Conservation (phyloP, 306 rosid genomes). For the Cyamopsis tetragonoloba region DNA sequence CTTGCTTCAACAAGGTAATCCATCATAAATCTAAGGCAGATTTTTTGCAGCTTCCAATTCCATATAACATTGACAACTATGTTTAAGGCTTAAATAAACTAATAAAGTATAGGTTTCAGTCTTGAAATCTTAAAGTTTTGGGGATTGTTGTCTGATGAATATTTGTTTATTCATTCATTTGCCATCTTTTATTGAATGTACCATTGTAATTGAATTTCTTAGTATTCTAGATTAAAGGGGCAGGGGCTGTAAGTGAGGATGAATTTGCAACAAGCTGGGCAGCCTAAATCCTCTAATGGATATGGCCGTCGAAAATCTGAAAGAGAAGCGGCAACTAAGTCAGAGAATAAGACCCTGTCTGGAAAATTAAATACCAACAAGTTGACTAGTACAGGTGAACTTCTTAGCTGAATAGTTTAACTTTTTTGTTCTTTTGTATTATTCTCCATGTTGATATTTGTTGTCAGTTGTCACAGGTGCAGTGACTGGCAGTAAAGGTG, state of each 20-base stretch:
- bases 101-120: neutral
- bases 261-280: slow-evolving; percentile 65
- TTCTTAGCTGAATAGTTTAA: slow-evolving; percentile 15
- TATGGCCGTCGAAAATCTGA: slow-evolving; percentile 78
- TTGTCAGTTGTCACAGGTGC: slow-evolving; percentile 37
- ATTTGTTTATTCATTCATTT: neutral
- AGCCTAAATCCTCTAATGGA: slow-evolving; percentile 68
- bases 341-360: slow-evolving; percentile 55
- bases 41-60: neutral
- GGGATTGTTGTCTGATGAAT: neutral
- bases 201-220: slow-evolving; percentile 16
- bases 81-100: neutral
- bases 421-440: neutral
- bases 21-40: neutral
- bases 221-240: slow-evolving; percentile 38
- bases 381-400: slow-evolving; percentile 53
- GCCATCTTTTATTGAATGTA: slow-evolving; percentile 1
- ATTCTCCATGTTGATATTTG: slow-evolving; percentile 24
- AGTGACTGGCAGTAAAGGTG: slow-evolving; percentile 49
- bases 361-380: slow-evolving; percentile 58
- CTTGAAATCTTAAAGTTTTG: neutral
- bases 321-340: slow-evolving; percentile 54
- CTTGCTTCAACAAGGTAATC: neutral
- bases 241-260: slow-evolving; percentile 49
- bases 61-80: neutral